These are phyloP conservation scores for Botryotinia globosa DNA, from an alignment of 2,329 filamentous ascomycete species.

Conservation along the genomic window DNA sequence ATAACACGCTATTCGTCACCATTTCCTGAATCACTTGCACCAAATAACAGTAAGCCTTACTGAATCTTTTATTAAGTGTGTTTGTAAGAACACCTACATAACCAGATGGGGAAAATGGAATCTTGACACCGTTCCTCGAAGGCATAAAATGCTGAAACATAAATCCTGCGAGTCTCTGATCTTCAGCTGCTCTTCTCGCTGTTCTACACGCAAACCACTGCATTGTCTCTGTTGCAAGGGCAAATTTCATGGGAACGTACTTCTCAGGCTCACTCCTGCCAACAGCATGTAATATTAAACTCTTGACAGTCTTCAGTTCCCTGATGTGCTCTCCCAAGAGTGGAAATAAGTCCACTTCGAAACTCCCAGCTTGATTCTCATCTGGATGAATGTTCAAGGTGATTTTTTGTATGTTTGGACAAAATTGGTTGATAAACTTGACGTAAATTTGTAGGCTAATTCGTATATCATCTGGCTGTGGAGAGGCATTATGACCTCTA, in stretches of 20 bases:
- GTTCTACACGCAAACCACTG: not conserved
- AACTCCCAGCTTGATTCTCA: fast-evolving
- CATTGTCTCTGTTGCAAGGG: not conserved
- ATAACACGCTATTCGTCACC: not conserved
- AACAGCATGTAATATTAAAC: not conserved
- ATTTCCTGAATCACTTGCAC: not conserved
- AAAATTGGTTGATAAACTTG: not conserved
- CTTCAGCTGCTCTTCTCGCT: not conserved
- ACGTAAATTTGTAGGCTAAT: not conserved
- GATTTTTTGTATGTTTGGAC: fast-evolving
- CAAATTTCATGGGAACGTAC: not conserved
- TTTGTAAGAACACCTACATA: too few relatives aligned
- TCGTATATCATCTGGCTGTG: not conserved
- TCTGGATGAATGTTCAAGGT: not conserved
- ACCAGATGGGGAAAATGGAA: not conserved
- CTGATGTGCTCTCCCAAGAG: not conserved
- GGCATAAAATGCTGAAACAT: not conserved
- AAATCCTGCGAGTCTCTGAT: not conserved
- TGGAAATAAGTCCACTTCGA: not conserved
- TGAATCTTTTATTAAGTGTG: too few relatives aligned
- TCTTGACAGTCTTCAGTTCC: not conserved
- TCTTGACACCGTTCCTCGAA: not conserved
- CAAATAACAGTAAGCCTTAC: not conserved
- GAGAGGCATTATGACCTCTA: not conserved
- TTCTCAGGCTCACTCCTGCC: not conserved